A percentile compares a stretch with the other conserved stretches of the same genome.
Evolutionary conservation across 257 asterid genomes (phyloP).

Genomic region (Phtheirospermum japonicum): DNA sequence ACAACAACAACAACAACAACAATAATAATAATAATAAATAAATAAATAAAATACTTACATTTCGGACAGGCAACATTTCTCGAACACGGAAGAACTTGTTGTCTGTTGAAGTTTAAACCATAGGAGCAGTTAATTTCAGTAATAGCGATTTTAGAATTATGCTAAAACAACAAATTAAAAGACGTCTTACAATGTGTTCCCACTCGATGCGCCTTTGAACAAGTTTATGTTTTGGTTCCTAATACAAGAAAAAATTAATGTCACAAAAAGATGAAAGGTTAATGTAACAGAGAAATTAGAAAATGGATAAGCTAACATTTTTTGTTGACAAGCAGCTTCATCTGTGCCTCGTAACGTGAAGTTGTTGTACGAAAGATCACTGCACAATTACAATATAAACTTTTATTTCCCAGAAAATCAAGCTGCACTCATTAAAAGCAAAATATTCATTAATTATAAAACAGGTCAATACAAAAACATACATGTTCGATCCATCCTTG

Average conservation of each 20-base stretch:
- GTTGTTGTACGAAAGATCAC: slow-evolving; percentile 90
- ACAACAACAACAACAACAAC: too few species aligned
- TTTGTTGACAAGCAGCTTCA: slow-evolving; percentile 58
- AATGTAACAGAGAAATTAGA: slow-evolving; percentile 12
- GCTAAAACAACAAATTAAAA: slow-evolving; percentile 6
- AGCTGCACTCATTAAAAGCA: too few species aligned
- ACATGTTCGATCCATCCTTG: slow-evolving; percentile 67
- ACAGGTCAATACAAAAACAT: slow-evolving; percentile 25
- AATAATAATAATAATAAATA: neutral
- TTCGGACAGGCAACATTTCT: slow-evolving; percentile 43
- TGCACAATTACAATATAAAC: slow-evolving; percentile 28
- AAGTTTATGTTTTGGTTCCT: slow-evolving; percentile 64
- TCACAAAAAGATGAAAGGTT: neutral
- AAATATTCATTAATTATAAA: neutral
- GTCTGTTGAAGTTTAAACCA: slow-evolving; percentile 37
- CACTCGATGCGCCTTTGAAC: slow-evolving; percentile 59
- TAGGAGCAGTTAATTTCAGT: slow-evolving; percentile 18
- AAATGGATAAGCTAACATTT: slow-evolving; percentile 40
- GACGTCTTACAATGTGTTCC: slow-evolving; percentile 50
- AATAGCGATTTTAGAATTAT: slow-evolving; percentile 15
- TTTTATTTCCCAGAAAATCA: too few species aligned
- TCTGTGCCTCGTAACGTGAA: slow-evolving; percentile 67
- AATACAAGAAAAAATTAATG: slow-evolving; percentile 18
- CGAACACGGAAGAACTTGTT: slow-evolving; percentile 43
- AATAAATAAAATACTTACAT: slow-evolving; percentile 33